Evolutionary conservation across 108 stramenopile genomes (phyloP).

Genomic region (Nitzschia putrida): DNA sequence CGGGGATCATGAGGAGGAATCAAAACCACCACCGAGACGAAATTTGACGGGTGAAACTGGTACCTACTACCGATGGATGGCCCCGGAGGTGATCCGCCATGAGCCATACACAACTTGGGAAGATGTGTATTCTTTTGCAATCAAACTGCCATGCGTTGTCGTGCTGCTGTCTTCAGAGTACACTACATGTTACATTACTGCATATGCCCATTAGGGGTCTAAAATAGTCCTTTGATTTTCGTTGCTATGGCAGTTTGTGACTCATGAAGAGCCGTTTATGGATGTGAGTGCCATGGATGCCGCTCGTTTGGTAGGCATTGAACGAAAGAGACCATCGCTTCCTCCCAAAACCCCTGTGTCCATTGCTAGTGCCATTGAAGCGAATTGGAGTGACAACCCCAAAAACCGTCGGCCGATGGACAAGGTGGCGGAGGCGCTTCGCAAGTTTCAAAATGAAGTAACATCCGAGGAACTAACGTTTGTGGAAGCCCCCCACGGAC

Average conservation of each 20-base stretch:
- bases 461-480: slow-evolving; percentile 41
- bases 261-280: slow-evolving; percentile 66
- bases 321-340: slow-evolving; percentile 54
- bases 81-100: slow-evolving; percentile 73
- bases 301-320: slow-evolving; percentile 61
- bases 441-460: slow-evolving; percentile 29
- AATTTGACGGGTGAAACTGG: slow-evolving; percentile 77
- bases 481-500: slow-evolving; percentile 54
- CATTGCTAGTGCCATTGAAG: slow-evolving; percentile 47
- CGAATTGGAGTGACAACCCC: slow-evolving; percentile 62
- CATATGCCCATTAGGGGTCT: too few relatives aligned
- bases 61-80: slow-evolving; percentile 73
- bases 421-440: slow-evolving; percentile 35
- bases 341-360: slow-evolving; percentile 42
- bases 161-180: too few relatives aligned
- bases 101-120: slow-evolving; percentile 60
- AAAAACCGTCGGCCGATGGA: slow-evolving; percentile 42
- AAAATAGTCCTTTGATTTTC: too few relatives aligned
- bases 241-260: slow-evolving; percentile 76
- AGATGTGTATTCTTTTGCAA: slow-evolving; percentile 71
- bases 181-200: too few relatives aligned
- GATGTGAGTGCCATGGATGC: slow-evolving; percentile 58
- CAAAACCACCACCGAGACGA: background rate
- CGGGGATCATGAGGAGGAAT: background rate
- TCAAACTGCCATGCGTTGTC: too few relatives aligned